Conservation (phyloP, 345 rosid genomes). For the Trapa incisa region DNA sequence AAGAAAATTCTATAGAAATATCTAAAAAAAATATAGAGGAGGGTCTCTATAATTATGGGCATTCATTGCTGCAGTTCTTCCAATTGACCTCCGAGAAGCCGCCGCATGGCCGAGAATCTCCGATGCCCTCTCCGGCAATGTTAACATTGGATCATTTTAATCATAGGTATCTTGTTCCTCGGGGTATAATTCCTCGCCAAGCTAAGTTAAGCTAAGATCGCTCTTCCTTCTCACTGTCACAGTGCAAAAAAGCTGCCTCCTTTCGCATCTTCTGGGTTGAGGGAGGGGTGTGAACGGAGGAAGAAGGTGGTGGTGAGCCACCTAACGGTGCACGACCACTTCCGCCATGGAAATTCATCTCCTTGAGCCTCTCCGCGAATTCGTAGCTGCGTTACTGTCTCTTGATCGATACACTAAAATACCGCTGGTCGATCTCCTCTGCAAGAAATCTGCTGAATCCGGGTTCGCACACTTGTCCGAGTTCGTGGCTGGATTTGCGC, state of each 20-base stretch:
- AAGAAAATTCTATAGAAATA: too few species aligned
- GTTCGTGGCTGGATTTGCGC: slow-evolving; percentile 1
- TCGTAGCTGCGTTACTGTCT: slow-evolving; percentile 4
- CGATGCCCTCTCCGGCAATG: background rate
- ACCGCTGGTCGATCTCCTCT: background rate
- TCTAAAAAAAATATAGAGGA: background rate
- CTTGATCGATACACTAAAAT: background rate
- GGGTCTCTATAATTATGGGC: background rate
- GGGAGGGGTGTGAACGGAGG: background rate
- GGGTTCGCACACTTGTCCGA: background rate
- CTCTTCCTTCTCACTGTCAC: background rate
- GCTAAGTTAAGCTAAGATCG: background rate
- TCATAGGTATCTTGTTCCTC: background rate
- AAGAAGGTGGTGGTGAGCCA: background rate
- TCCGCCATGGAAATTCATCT: slow-evolving; percentile 1
- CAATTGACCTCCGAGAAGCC: background rate
- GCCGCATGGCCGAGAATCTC: background rate
- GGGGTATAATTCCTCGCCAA: background rate
- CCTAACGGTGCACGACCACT: background rate
- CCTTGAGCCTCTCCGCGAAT: background rate
- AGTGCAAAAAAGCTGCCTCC: background rate
- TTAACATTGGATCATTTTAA: background rate
- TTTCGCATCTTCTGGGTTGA: background rate
- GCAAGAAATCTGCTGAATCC: background rate
- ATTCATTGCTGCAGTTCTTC: background rate